Base-by-base conservation (phyloP, 345 rosid genomes). In the Geranium rotundifolium region DNA sequence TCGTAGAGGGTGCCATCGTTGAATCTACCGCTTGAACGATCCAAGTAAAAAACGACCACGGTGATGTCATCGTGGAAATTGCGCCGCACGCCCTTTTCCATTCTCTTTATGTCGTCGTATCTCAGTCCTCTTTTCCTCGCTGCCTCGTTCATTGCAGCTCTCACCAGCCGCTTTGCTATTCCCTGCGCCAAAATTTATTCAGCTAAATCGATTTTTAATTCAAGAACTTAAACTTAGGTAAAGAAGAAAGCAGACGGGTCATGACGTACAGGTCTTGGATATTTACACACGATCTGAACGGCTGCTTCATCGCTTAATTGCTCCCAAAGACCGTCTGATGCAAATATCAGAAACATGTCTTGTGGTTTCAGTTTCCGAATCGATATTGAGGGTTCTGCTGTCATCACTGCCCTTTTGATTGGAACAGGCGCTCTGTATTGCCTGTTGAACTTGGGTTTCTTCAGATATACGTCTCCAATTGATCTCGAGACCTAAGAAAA, bases 61-160 rank as follows among this genome's bases (percentile, higher is more conserved):
- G 90, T 79, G 19, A 85, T 85, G 54, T 85, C 90, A 7, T 85
- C 90, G 31, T 85, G 90, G 74, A 79, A 73, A 76, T 80, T 64
- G n/a, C 90, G 87, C 55, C 90, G 72, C 4, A 63, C 57, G 1
- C 90, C 90, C 58, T 66, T 82, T 60, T 76, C 72, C 3, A 77
- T 75, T 56, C 61, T 67, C 65, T 59, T 82, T 59, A 85, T 67
- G 68, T 82, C 85, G 0, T 67, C 63, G 2, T 82, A 80, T 58
- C 69, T 66, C 76, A 76, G 75, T 66, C 81, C 84, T 63, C 81
- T 72, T 74, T 82, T 85, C 76, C 67, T 81, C 0, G 91, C 87
- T 18, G 80, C 87, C 74, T 75, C 85, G 34, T 57, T 71, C 23
- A 80, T 34, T 5, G 90, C 90, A 41, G 84, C 84, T 69, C 70